phyloP scores from a whole-genome alignment of 2,329 filamentous ascomycete species.

The Penicillium sp. region DNA sequence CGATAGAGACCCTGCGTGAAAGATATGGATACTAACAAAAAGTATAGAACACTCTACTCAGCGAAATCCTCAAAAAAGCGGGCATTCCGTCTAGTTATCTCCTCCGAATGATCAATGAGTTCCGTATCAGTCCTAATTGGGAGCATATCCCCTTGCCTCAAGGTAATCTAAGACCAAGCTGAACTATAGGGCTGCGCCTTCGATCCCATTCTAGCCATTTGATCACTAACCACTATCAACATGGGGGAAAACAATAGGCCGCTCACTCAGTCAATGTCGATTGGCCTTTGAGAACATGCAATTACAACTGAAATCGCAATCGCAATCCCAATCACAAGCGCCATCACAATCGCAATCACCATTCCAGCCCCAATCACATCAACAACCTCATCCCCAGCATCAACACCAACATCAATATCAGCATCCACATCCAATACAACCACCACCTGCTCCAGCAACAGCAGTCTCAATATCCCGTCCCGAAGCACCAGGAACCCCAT shows the following conservation, averaged over 20 bases:
- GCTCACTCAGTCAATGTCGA: slow-evolving; percentile 48
- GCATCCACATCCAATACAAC: slow-evolving; percentile 1
- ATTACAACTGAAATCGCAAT: slow-evolving; percentile 25
- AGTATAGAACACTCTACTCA: slow-evolving; percentile 48
- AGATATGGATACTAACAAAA: slow-evolving; percentile 10
- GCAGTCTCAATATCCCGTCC: slow-evolving; percentile 32
- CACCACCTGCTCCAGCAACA: slow-evolving; percentile 3
- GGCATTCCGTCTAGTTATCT: slow-evolving; percentile 46
- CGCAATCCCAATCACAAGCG: neutral
- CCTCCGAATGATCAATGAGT: slow-evolving; percentile 47
- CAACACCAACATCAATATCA: slow-evolving; percentile 13
- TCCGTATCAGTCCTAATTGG: slow-evolving; percentile 46
- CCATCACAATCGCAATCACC: slow-evolving; percentile 1
- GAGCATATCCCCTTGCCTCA: slow-evolving; percentile 50
- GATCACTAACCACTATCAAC: slow-evolving; percentile 7
- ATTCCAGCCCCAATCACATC: slow-evolving; percentile 1
- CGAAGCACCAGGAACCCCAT: slow-evolving; percentile 30
- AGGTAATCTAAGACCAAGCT: slow-evolving; percentile 39
- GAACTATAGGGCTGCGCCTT: slow-evolving; percentile 11
- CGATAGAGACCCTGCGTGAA: neutral
- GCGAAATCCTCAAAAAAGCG: slow-evolving; percentile 51
- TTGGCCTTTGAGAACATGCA: slow-evolving; percentile 44
- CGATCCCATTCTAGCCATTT: slow-evolving; percentile 15
- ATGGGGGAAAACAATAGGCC: slow-evolving; percentile 34
- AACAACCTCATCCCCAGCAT: slow-evolving; percentile 10